Evolutionary conservation across 192 early-diverging fungal genomes (phyloP).

Genomic region (Haplosporangium gracile): DNA sequence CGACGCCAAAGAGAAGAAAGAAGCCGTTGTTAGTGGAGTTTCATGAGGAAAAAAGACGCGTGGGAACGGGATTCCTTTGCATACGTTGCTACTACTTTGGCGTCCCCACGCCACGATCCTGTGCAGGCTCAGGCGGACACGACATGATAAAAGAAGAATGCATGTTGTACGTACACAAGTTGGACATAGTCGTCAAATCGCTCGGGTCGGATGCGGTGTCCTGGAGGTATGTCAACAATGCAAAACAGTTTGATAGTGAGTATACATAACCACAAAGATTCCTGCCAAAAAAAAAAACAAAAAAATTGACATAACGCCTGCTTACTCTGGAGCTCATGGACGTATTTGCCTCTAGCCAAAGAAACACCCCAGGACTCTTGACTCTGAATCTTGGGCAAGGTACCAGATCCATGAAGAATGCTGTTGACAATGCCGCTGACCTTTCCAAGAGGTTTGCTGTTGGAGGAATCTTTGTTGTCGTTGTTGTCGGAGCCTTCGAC

Average conservation of each 20-base stretch:
- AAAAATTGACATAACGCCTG: constrained; percentile 10
- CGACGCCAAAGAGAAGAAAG: neutral
- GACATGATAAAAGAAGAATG: constrained; percentile 5
- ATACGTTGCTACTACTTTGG: neutral
- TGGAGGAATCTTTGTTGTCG: constrained; percentile 10
- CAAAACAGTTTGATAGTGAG: neutral
- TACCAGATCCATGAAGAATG: constrained; percentile 47
- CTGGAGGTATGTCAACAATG: constrained; percentile 51
- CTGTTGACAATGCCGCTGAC: constrained; percentile 58
- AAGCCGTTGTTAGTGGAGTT: neutral
- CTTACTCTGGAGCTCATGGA: constrained; percentile 87
- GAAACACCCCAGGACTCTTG: constrained; percentile 54
- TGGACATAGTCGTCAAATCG: constrained; percentile 87
- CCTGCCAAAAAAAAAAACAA: neutral
- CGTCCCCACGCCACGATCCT: neutral
- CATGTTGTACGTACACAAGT: constrained; percentile 65
- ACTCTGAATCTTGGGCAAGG: constrained; percentile 47
- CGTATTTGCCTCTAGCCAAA: constrained; percentile 74
- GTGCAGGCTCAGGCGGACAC: neutral
- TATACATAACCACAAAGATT: neutral
- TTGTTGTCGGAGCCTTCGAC: neutral
- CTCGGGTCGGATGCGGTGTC: constrained; percentile 89
- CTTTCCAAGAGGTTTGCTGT: constrained; percentile 38
- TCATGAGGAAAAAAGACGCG: neutral
- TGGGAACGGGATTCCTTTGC: neutral